phyloP scores from a whole-genome alignment of 768 basidiomycete species.

The Russula sp. region DNA sequence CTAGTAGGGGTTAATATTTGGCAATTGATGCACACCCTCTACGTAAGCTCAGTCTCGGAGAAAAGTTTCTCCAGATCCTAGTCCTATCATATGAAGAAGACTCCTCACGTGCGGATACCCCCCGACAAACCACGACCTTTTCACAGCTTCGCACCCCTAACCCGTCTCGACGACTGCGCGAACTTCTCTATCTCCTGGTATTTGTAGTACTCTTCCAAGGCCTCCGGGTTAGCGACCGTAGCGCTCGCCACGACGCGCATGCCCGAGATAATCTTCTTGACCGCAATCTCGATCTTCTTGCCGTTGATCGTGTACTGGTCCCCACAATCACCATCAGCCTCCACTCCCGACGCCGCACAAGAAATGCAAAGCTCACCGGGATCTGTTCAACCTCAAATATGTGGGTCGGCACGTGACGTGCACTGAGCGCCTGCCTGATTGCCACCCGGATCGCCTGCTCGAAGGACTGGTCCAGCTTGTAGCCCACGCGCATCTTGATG shows the following conservation, averaged over 20 bases:
- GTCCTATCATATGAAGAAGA: too few species aligned
- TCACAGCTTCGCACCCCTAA: not conserved
- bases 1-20: too few species aligned
- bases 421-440: conserved; percentile 54
- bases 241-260: conserved; percentile 57
- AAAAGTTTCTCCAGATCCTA: too few species aligned
- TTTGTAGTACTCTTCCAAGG: conserved; percentile 56
- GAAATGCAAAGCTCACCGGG: conserved; percentile 42
- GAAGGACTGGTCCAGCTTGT: conserved; percentile 38
- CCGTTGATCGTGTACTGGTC: conserved; percentile 65
- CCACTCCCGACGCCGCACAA: not conserved
- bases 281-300: conserved; percentile 75
- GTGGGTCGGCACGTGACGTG: conserved; percentile 67
- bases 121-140: not conserved
- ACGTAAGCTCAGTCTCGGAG: too few species aligned
- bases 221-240: conserved; percentile 67
- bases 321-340: not conserved
- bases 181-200: conserved; percentile 44
- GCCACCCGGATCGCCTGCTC: conserved; percentile 44
- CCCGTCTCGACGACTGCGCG: not conserved
- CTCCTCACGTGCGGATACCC: too few species aligned
- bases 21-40: too few species aligned
- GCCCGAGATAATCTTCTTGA: conserved; percentile 73
- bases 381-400: conserved; percentile 60
- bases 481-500: conserved; percentile 52